phyloP scores from a whole-genome alignment of 179 eudicot genomes.

The Spergularia azorica region DNA sequence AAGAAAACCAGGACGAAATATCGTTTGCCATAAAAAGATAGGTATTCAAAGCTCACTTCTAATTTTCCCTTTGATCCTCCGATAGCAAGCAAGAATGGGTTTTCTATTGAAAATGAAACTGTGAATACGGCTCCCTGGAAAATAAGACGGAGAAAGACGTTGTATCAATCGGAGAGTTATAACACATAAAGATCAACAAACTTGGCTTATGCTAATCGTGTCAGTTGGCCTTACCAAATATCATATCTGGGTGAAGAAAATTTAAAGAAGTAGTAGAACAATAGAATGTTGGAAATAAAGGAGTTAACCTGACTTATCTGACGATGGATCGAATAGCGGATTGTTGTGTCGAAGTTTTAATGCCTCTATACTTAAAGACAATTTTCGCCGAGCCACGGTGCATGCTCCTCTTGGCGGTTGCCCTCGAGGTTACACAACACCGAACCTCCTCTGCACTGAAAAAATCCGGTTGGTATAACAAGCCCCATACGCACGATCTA shows the following conservation, averaged over 20 bases:
- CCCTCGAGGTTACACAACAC: too few species aligned
- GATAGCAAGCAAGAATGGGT: constrained; percentile 71
- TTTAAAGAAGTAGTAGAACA: too few species aligned
- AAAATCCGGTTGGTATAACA: too few species aligned
- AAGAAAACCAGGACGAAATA: not conserved
- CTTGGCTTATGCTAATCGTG: not conserved
- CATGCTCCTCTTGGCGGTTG: too few species aligned
- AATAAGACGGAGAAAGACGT: not conserved
- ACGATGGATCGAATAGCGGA: too few species aligned
- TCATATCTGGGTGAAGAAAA: not conserved
- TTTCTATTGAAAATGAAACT: constrained; percentile 72
- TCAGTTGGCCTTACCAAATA: not conserved
- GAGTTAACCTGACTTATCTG: too few species aligned
- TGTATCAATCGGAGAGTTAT: not conserved
- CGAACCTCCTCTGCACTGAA: too few species aligned
- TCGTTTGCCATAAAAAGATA: not conserved
- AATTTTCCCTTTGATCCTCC: constrained; percentile 91
- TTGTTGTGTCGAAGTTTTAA: too few species aligned
- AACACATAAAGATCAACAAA: not conserved
- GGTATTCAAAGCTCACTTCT: constrained; percentile 45
- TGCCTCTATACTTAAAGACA: too few species aligned
- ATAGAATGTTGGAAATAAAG: too few species aligned
- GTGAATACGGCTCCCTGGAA: constrained; percentile 90
- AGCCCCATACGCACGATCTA: too few species aligned
- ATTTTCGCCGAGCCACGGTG: too few species aligned